phyloP scores from a whole-genome alignment of 2,329 filamentous ascomycete species.

The Blumeriella jaapii region DNA sequence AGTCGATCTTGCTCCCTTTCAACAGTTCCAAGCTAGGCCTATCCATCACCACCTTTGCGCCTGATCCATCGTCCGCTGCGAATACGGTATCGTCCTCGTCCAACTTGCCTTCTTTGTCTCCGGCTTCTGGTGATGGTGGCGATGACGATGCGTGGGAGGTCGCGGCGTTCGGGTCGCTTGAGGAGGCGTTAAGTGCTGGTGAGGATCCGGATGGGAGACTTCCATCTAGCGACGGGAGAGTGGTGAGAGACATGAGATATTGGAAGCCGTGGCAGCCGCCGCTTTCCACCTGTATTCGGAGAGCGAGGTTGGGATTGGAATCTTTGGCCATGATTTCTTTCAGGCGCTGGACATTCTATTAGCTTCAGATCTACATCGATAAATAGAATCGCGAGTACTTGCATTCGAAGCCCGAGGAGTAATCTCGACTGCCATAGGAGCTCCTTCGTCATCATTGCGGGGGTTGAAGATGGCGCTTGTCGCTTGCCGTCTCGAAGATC shows the following conservation, averaged over 20 bases:
- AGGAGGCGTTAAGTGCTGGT: constrained; percentile 12
- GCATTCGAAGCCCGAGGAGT: constrained; percentile 73
- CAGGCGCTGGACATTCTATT: constrained; percentile 17
- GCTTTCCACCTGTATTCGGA: constrained; percentile 86
- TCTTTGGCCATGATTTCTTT: constrained; percentile 61
- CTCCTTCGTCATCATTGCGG: constrained; percentile 68
- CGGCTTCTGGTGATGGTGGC: neutral
- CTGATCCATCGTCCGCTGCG: constrained; percentile 47
- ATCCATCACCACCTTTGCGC: constrained; percentile 81
- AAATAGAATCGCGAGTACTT: constrained; percentile 23
- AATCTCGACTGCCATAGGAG: constrained; percentile 74
- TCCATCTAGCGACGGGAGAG: constrained; percentile 35
- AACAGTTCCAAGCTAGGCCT: constrained; percentile 76
- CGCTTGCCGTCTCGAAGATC: constrained; percentile 10
- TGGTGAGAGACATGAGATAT: constrained; percentile 82
- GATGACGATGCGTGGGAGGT: constrained; percentile 1
- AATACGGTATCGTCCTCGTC: constrained; percentile 78
- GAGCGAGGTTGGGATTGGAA: constrained; percentile 64
- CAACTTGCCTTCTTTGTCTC: constrained; percentile 28
- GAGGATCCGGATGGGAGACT: constrained; percentile 7
- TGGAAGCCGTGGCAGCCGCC: constrained; percentile 98
- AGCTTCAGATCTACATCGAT: neutral
- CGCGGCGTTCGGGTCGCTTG: constrained; percentile 13
- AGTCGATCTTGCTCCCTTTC: constrained; percentile 91
- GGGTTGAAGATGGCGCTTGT: constrained; percentile 56